Evolutionary conservation across 352 stramenopile genomes (phyloP).

Genomic region (Phytophthora meadii): DNA sequence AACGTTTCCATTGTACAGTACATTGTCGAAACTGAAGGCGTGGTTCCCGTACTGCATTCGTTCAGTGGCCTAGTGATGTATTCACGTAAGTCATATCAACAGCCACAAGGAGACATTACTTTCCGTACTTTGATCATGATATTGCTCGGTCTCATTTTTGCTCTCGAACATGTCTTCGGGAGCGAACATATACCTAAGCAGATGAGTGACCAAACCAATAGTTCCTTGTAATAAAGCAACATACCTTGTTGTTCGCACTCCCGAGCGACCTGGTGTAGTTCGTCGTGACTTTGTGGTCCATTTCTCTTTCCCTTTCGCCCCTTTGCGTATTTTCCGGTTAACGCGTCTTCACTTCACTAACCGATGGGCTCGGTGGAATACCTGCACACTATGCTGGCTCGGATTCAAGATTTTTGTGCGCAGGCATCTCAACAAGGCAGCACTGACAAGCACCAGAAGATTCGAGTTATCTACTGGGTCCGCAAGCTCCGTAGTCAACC

Average conservation of each 20-base stretch:
- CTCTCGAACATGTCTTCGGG: conserved; percentile 88
- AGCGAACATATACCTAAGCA: conserved; percentile 74
- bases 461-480: conserved; percentile 67
- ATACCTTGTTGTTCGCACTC: conserved; percentile 82
- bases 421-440: background rate
- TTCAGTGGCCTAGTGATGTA: conserved; percentile 64
- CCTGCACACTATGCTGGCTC: conserved; percentile 43
- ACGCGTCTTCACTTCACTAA: conserved; percentile 14
- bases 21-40: conserved; percentile 88
- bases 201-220: background rate
- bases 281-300: conserved; percentile 89
- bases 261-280: conserved; percentile 83
- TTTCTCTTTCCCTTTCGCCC: conserved; percentile 17
- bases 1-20: conserved; percentile 14
- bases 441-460: conserved; percentile 61
- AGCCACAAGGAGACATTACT: background rate
- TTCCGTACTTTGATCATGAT: conserved; percentile 78
- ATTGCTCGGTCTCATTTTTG: conserved; percentile 79
- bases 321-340: conserved; percentile 17
- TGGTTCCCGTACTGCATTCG: conserved; percentile 89
- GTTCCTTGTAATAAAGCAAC: background rate
- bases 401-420: conserved; percentile 51
- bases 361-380: conserved; percentile 34
- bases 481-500: conserved; percentile 63
- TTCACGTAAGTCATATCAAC: background rate